These are phyloP conservation scores for Madurella mycetomatis DNA, from an alignment of 2,329 filamentous ascomycete species.

Conservation along the genomic window DNA sequence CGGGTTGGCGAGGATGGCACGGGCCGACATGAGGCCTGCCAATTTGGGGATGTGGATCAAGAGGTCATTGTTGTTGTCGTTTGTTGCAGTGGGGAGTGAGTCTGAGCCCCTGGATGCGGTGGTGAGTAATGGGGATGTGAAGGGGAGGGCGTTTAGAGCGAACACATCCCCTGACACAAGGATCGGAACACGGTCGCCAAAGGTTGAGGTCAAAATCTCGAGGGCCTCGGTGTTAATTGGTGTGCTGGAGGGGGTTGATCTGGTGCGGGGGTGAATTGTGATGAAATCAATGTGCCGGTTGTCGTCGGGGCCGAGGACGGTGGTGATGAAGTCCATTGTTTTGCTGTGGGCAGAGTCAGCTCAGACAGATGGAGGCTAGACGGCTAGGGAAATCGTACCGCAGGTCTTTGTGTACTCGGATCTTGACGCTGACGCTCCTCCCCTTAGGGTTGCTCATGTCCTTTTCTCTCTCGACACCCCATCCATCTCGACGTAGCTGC, in stretches of 20 bases:
- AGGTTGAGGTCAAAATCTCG: conserved; percentile 48
- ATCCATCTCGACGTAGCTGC: conserved; percentile 49
- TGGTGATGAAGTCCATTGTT: conserved; percentile 59
- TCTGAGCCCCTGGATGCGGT: conserved; percentile 20
- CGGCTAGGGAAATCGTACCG: conserved; percentile 33
- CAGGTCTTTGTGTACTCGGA: conserved; percentile 62
- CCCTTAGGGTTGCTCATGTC: conserved; percentile 43
- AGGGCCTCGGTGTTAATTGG: conserved; percentile 61
- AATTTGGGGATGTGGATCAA: conserved; percentile 41
- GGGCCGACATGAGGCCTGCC: conserved; percentile 64
- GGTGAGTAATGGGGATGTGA: conserved; percentile 33
- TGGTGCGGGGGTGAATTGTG: conserved; percentile 64
- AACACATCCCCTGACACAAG: conserved; percentile 68
- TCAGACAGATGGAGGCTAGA: neutral
- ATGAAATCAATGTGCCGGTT: conserved; percentile 60
- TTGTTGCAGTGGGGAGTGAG: conserved; percentile 15
- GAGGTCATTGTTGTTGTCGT: conserved; percentile 30
- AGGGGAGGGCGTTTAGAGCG: conserved; percentile 47
- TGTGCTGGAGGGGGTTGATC: conserved; percentile 54
- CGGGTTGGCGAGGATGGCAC: conserved; percentile 64
- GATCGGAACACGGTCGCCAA: conserved; percentile 54
- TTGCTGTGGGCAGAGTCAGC: conserved; percentile 30
- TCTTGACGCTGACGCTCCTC: conserved; percentile 65
- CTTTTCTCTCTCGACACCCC: conserved; percentile 42
- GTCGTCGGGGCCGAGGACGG: conserved; percentile 52